Evolutionary conservation across 495 filamentous ascomycete species (phyloP), one percentile per base, ranked within the genome.

Genomic region (Trichoderma reesei): DNA sequence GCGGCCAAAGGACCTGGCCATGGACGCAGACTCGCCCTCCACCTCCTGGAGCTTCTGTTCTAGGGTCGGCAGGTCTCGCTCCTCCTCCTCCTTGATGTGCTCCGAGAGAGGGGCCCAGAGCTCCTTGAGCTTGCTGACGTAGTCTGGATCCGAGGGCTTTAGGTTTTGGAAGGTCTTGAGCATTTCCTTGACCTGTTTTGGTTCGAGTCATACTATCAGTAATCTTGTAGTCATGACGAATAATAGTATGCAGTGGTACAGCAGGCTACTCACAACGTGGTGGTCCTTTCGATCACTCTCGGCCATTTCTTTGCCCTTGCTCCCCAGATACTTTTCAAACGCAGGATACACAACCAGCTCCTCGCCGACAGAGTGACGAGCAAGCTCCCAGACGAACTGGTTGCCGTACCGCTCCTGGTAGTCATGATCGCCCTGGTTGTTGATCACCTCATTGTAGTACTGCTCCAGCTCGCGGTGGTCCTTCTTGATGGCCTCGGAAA

Each of bases 331-430:
- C 67, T 84, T 83, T 67, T 89, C 87, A 7, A 90, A 79, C 0
- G 79, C 79, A 1, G 88, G 88, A 71, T 90, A 90, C 16, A 90
- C 78, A 41, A 88, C 81, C 2, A 91, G 71, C 74, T 90, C 88
- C 71, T 90, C 85, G 62, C 76, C 83, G 67, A 89, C 75, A 0
- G 82, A 80, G 68, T 89, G 83, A 9, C 87, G 81, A 11, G 89
- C 84, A 3, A 91, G 74, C 67, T 86, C 85, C 88, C 88, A 91
- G 38, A 84, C 83, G 64, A 90, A 87, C 60, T 82, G 81, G 63
- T 90, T 90, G 71, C 84, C 82, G 72, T 75, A 90, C 16, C 78
- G 73, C 1, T 68, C 72, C 67, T 79, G 79, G 6, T 79, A 75
- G 61, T 85, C 79, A 26, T 72, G 65, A 42, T 82, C 76, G 3